Evolutionary conservation across 768 basidiomycete genomes (phyloP).

Genomic region (Rhizopogon vesiculosus): DNA sequence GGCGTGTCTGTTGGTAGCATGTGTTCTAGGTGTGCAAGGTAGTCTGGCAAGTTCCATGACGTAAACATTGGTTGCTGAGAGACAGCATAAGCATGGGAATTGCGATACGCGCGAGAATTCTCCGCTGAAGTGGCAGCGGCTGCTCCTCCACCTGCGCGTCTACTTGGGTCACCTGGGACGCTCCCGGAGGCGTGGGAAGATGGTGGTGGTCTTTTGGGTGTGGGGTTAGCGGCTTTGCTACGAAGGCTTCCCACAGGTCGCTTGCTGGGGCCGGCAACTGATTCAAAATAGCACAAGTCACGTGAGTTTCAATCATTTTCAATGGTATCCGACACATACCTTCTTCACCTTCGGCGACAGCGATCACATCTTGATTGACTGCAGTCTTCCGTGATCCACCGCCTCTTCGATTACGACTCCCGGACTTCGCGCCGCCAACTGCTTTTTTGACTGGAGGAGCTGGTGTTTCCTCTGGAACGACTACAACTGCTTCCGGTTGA

Average conservation of each 20-base stretch:
- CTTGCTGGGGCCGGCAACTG: constrained; percentile 30
- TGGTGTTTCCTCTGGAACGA: constrained; percentile 36
- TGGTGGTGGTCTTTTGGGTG: constrained; percentile 25
- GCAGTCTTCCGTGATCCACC: constrained; percentile 24
- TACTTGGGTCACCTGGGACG: constrained; percentile 39
- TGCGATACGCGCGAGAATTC: constrained; percentile 64
- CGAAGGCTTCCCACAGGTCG: constrained; percentile 37
- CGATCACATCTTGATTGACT: constrained; percentile 17
- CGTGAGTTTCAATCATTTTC: constrained; percentile 27
- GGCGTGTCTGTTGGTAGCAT: constrained; percentile 78
- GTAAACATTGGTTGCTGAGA: constrained; percentile 77
- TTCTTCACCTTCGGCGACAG: constrained; percentile 54
- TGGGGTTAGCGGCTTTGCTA: constrained; percentile 20
- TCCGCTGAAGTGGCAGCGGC: constrained; percentile 38
- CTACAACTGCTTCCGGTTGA: constrained; percentile 33
- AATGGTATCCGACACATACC: constrained; percentile 34
- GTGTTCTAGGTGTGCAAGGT: constrained; percentile 79
- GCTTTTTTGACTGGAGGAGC: constrained; percentile 25
- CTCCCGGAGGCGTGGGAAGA: constrained; percentile 27
- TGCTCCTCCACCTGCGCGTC: constrained; percentile 33
- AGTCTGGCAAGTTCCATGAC: constrained; percentile 91
- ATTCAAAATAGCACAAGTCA: constrained; percentile 26
- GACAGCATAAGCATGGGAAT: constrained; percentile 75
- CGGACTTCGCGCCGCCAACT: constrained; percentile 17
- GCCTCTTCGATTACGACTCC: constrained; percentile 24